Percentiles rank a stretch among this genome's conserved stretches.
Conservation (phyloP, 1,284 basidiomycete genomes). For the Hemileia vastatrix region DNA sequence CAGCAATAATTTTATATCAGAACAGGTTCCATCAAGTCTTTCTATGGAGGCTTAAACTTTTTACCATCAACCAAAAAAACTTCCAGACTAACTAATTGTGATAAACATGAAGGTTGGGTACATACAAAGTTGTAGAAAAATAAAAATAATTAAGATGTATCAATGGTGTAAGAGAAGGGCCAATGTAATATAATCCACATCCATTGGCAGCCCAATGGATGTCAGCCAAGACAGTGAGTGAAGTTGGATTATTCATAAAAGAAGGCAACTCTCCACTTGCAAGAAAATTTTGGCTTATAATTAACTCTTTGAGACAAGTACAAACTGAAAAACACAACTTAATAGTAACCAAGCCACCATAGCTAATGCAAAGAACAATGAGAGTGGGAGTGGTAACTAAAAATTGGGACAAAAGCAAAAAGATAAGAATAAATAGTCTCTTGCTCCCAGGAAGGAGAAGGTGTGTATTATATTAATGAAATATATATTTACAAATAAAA, state of each 20-base stretch:
- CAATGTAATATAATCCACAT: slow-evolving; percentile 66
- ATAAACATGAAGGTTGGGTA: slow-evolving; percentile 86
- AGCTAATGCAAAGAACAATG: slow-evolving; percentile 40
- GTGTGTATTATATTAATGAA: slow-evolving; percentile 15
- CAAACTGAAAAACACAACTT: slow-evolving; percentile 70
- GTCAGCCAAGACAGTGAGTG: slow-evolving; percentile 75
- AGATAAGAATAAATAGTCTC: slow-evolving; percentile 1
- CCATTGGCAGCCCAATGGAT: slow-evolving; percentile 83
- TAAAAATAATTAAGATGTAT: slow-evolving; percentile 40
- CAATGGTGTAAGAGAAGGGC: slow-evolving; percentile 46
- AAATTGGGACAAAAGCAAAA: background rate
- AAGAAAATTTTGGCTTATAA: slow-evolving; percentile 80
- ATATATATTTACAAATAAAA: no score
- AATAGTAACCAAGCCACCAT: slow-evolving; percentile 69
- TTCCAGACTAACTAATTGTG: slow-evolving; percentile 65
- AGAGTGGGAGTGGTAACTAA: background rate
- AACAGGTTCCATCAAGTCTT: slow-evolving; percentile 66
- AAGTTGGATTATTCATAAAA: slow-evolving; percentile 64
- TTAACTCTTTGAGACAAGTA: slow-evolving; percentile 76
- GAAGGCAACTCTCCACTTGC: slow-evolving; percentile 59
- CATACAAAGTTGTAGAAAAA: slow-evolving; percentile 71
- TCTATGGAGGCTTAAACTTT: slow-evolving; percentile 84
- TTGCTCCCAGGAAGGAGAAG: slow-evolving; percentile 6
- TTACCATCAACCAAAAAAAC: slow-evolving; percentile 84
- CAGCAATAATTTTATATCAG: slow-evolving; percentile 10